These are phyloP conservation scores for Saccharomycopsis schoenii DNA, from an alignment of 805 yeast genomes.

Conservation along the genomic window DNA sequence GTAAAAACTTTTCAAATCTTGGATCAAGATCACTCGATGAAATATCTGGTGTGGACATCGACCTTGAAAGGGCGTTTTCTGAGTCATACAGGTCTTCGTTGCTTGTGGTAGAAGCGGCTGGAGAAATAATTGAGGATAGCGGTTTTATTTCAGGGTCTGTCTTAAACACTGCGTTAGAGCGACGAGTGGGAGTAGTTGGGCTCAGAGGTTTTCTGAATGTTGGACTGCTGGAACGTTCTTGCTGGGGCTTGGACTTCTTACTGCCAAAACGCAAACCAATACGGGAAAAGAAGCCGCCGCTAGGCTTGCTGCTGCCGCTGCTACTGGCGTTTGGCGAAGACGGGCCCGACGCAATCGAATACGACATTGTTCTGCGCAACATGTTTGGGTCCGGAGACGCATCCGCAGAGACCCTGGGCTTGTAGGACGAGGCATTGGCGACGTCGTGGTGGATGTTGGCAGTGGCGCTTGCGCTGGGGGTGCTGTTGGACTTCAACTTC, in stretches of 20 bases:
- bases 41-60: slow-evolving; percentile 4
- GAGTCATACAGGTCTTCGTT: background rate
- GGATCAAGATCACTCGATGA: slow-evolving; percentile 30
- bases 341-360: background rate
- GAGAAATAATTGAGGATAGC: background rate
- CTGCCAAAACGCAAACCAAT: slow-evolving; percentile 8
- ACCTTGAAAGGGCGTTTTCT: slow-evolving; percentile 1
- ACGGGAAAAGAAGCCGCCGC: slow-evolving; percentile 11
- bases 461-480: background rate
- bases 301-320: background rate
- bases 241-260: slow-evolving; percentile 1
- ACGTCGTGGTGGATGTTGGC: background rate
- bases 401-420: background rate
- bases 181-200: background rate
- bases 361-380: slow-evolving; percentile 9
- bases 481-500: background rate
- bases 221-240: background rate
- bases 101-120: background rate
- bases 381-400: background rate
- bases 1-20: slow-evolving; percentile 36
- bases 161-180: background rate
- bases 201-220: background rate
- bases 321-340: background rate
- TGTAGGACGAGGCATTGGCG: background rate
- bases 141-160: background rate